Evolutionary conservation across 2,329 filamentous ascomycete species (phyloP).

Genomic region (Arthroderma sp.): DNA sequence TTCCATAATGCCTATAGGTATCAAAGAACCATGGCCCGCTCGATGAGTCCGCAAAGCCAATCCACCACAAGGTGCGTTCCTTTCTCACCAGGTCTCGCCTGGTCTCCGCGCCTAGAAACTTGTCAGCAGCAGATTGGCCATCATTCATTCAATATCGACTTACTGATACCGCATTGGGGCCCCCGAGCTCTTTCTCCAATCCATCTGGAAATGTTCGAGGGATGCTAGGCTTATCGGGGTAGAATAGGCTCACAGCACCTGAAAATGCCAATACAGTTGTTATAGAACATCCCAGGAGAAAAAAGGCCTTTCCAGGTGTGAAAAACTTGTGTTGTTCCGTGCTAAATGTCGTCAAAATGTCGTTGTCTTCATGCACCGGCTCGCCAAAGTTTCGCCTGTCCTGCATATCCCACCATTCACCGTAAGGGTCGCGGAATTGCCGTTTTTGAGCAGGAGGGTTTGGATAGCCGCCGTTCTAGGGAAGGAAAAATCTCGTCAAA

Average conservation of each 20-base stretch:
- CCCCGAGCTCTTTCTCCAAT: conserved; percentile 61
- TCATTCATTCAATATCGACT: conserved; percentile 18
- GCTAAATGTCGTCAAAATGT: conserved; percentile 79
- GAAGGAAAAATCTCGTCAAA: conserved; percentile 6
- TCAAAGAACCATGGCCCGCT: too few species aligned
- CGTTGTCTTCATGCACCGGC: conserved; percentile 91
- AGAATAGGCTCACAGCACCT: conserved; percentile 54
- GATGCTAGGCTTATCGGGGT: conserved; percentile 57
- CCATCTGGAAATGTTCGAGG: conserved; percentile 58
- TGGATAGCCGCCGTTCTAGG: conserved; percentile 34
- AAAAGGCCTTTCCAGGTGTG: conserved; percentile 53
- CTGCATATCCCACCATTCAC: conserved; percentile 93
- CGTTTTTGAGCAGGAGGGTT: conserved; percentile 57
- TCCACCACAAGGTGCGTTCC: too few species aligned
- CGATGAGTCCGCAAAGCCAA: too few species aligned
- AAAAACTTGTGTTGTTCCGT: conserved; percentile 81
- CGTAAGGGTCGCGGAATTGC: conserved; percentile 84
- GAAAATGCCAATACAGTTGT: conserved; percentile 49
- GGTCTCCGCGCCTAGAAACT: conserved; percentile 24
- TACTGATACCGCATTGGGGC: conserved; percentile 52
- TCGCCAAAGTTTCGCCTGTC: conserved; percentile 95
- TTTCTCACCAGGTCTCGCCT: conserved; percentile 14
- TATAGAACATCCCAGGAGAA: conserved; percentile 57
- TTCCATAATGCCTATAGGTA: too few species aligned
- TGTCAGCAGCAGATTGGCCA: not conserved